Evolutionary conservation across 2,329 filamentous ascomycete genomes (phyloP).

Genomic region (Berkeleyomyces basicola): DNA sequence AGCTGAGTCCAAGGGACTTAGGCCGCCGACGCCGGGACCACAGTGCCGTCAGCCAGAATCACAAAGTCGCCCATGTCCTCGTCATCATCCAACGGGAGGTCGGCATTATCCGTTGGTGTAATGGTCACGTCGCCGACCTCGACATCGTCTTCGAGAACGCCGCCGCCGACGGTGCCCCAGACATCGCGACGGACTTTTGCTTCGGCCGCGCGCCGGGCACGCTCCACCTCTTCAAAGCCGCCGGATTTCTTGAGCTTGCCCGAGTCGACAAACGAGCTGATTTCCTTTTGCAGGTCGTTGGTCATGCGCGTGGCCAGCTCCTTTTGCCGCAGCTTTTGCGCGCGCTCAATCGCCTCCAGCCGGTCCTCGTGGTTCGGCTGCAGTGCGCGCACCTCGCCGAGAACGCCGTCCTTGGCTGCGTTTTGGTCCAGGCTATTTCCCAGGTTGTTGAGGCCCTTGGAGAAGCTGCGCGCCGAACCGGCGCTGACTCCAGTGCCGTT

Average conservation of each 20-base stretch:
- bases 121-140: slow-evolving; percentile 6
- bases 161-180: slow-evolving; percentile 36
- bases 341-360: slow-evolving; percentile 91
- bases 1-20: background rate
- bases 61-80: slow-evolving; percentile 13
- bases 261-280: slow-evolving; percentile 71
- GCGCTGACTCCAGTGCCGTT: slow-evolving; percentile 35
- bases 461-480: slow-evolving; percentile 38
- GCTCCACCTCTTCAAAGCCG: slow-evolving; percentile 84
- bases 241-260: slow-evolving; percentile 92
- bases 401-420: slow-evolving; percentile 75
- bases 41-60: slow-evolving; percentile 12
- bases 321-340: slow-evolving; percentile 77
- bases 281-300: slow-evolving; percentile 67
- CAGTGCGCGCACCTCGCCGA: slow-evolving; percentile 83
- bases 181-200: slow-evolving; percentile 71
- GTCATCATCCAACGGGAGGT: background rate
- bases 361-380: slow-evolving; percentile 89
- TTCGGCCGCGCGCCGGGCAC: slow-evolving; percentile 68
- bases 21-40: slow-evolving; percentile 3
- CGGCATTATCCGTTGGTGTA: slow-evolving; percentile 1
- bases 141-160: slow-evolving; percentile 24
- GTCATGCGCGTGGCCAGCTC: slow-evolving; percentile 65
- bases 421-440: slow-evolving; percentile 48
- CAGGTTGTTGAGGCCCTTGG: slow-evolving; percentile 35